Evolutionary conservation across 208 protist genomes (phyloP).

Genomic region (Wallacemonas sp.): DNA sequence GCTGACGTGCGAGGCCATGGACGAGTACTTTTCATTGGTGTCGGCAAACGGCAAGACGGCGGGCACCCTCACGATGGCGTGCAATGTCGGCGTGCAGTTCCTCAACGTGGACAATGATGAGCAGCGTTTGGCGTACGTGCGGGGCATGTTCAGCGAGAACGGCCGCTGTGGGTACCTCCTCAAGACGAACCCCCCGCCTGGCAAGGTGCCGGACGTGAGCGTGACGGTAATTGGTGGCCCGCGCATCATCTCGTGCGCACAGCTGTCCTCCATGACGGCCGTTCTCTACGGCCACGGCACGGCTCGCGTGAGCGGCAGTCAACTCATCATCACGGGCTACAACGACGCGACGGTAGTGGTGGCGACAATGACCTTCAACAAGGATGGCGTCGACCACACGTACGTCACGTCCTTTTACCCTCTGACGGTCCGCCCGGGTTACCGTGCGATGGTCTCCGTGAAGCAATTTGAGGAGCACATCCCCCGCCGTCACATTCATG

Average conservation of each 20-base stretch:
- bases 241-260: slow-evolving; percentile 45
- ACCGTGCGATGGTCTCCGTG: slow-evolving; percentile 62
- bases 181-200: slow-evolving; percentile 47
- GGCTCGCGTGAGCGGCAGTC: slow-evolving; percentile 41
- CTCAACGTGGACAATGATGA: slow-evolving; percentile 61
- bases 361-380: slow-evolving; percentile 69
- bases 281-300: slow-evolving; percentile 55
- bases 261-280: slow-evolving; percentile 37
- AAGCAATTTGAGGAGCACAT: slow-evolving; percentile 40
- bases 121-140: slow-evolving; percentile 43
- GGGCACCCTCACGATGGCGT: slow-evolving; percentile 20
- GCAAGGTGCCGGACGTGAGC: slow-evolving; percentile 41
- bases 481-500: slow-evolving; percentile 38
- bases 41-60: slow-evolving; percentile 23
- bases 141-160: slow-evolving; percentile 82
- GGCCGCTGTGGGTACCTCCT: slow-evolving; percentile 84
- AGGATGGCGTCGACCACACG: slow-evolving; percentile 46
- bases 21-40: slow-evolving; percentile 73
- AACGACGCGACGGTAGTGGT: slow-evolving; percentile 68
- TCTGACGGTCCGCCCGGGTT: slow-evolving; percentile 55
- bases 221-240: slow-evolving; percentile 76
- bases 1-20: slow-evolving; percentile 34
- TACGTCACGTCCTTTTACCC: slow-evolving; percentile 76
- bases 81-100: slow-evolving; percentile 68
- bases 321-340: slow-evolving; percentile 67